Base-by-base conservation (phyloP, 352 stramenopile species). In the Phytophthora litchii region DNA sequence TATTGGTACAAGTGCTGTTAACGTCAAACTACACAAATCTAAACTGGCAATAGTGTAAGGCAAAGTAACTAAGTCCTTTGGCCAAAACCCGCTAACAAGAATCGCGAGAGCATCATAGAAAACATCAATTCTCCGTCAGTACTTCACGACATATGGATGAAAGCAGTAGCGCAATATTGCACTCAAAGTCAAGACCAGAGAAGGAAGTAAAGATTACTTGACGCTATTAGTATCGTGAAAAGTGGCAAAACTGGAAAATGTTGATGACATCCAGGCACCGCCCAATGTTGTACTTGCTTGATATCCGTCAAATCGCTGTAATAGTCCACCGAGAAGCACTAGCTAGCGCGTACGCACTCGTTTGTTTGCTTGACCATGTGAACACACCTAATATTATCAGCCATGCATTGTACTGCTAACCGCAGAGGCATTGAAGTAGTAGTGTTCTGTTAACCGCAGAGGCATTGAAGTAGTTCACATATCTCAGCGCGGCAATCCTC, bases 401-500 rank as follows among this genome's bases (percentile, higher is more conserved):
- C 12, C n/a, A n/a, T 37, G n/a, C 11, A 32, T 32, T 47, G 25
- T n/a, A n/a, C n/a, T n/a, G n/a, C n/a, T n/a, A n/a, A n/a, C n/a
- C n/a, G n/a, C n/a, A n/a, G n/a, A n/a, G n/a, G n/a, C n/a, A n/a
- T n/a, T n/a, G n/a, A n/a, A n/a, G n/a, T n/a, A n/a, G n/a, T n/a
- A n/a, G n/a, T n/a, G n/a, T n/a, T 27, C 23, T 27, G 23, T 27
- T 50, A 55, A 6, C 29, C 14, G 13, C 59, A 74, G 10, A 88
- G 58, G 35, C 72, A 77, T 29, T 82, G 59, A 1, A 87, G 58
- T 6, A 83, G 23, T 1, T 69, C 43, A 29, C 76, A 85, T 35
- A 89, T 80, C 43, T 89, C 77, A 4, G 54, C 36, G 8, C 80
- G 80, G 16, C 77, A 89, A 49, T 89, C 80, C 10, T 83, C 62